Evolutionary conservation across 345 rosid genomes (phyloP), one percentile per base, ranked within the genome.

Genomic region (Citrus hindsii): DNA sequence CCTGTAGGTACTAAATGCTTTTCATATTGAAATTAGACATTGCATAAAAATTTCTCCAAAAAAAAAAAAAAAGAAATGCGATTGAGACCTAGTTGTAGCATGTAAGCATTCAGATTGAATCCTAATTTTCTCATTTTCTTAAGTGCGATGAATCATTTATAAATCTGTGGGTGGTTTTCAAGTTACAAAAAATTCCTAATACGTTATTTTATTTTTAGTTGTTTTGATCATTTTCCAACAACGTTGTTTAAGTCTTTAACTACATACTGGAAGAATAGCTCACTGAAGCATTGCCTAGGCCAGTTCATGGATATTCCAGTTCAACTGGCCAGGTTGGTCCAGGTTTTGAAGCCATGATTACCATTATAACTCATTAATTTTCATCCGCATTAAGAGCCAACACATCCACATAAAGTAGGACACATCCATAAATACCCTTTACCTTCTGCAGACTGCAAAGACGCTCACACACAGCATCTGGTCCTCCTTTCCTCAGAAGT

Each of bases 401-500:
- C 48, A 72, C 64, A 33, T 72, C 53, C 21, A 51, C 42, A 7
- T 9, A 13, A 55, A 71, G n/a, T 7, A 56, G 2, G 66, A 37
- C 70, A 28, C 7, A 13, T 32, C 22, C 22, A 78, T n/a, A 24
- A 55, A 33, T 0, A 22, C 13, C 22, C 22, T 22, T 24, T 88
- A 95, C 99, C 98, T 92, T 95, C 80, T 84, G 83, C 81, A 95
- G 83, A 68, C 81, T 86, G 82, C 94, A 93, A 78, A 95, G 93
- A 77, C 69, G 81, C 77, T 91, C 91, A 82, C 96, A 89, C 81
- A 95, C 94, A 28, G 97, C 99, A 84, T 88, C 89, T 66, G 98
- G 98, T 65, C 98, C 99, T 69, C 94, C 99, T 86, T 86, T 90
- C 80, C 99, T 86, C 82, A 95, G 75, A 74, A 93, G 89, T 74